Conservation (phyloP, 2,329 filamentous ascomycete genomes). For the Lasiodiplodia theobromae region DNA sequence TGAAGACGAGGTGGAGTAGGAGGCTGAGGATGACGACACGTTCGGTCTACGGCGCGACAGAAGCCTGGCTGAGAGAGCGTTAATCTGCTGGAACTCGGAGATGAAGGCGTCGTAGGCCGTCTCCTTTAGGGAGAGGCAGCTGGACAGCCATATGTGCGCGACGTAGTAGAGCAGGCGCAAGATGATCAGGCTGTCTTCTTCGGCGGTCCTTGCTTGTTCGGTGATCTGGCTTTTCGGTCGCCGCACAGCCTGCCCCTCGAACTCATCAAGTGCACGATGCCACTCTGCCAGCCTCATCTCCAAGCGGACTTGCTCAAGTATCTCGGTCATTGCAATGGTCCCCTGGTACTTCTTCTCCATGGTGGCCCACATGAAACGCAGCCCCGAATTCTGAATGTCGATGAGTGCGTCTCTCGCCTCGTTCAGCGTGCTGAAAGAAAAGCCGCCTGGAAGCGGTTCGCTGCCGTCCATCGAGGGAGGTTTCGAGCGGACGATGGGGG, state of each 20-base stretch:
- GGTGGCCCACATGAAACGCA: constrained; percentile 22
- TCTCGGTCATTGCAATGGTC: constrained; percentile 19
- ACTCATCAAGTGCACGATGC: constrained; percentile 13
- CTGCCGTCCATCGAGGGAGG: not conserved
- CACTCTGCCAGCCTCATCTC: constrained; percentile 17
- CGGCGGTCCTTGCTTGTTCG: not conserved
- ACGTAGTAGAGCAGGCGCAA: constrained; percentile 17
- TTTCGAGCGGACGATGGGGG: not conserved
- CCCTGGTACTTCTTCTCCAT: constrained; percentile 27
- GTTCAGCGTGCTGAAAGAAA: constrained; percentile 1
- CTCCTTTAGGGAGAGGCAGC: constrained; percentile 17
- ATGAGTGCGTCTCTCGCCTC: constrained; percentile 21
- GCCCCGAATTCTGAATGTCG: constrained; percentile 20
- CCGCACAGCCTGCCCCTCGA: not conserved
- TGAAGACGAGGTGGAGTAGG: not conserved
- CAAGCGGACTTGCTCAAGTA: constrained; percentile 19
- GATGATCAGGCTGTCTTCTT: constrained; percentile 18
- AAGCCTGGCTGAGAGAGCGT: not conserved
- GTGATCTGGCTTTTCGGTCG: not conserved
- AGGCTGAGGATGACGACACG: not conserved
- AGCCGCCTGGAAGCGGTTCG: not conserved
- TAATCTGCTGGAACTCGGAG: constrained; percentile 22
- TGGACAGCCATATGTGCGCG: constrained; percentile 24
- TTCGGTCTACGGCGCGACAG: not conserved
- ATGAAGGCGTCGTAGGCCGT: constrained; percentile 18